These are phyloP conservation scores for Prunus armeniaca DNA, from an alignment of 306 rosid genomes.

Conservation along the genomic window DNA sequence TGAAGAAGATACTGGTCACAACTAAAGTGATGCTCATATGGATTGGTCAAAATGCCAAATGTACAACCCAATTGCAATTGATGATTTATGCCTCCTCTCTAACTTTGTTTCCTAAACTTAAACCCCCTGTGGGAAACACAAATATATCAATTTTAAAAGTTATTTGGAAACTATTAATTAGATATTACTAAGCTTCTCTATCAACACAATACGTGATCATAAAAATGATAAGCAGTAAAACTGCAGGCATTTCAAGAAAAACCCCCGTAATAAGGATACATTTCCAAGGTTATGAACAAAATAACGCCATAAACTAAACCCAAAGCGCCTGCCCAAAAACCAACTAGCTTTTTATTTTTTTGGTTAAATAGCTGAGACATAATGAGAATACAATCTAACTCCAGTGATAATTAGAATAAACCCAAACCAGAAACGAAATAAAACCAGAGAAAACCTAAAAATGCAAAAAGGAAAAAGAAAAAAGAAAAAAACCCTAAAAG, in stretches of 20 bases:
- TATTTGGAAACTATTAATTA: too few relatives aligned
- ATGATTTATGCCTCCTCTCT: too few relatives aligned
- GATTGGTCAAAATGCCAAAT: too few relatives aligned
- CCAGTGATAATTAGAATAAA: background rate
- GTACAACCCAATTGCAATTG: too few relatives aligned
- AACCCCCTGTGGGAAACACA: too few relatives aligned
- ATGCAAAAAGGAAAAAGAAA: background rate
- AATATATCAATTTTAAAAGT: too few relatives aligned
- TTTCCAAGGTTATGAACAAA: background rate
- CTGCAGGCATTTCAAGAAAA: background rate
- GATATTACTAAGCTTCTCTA: too few relatives aligned
- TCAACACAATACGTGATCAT: background rate
- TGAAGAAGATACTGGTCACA: too few relatives aligned
- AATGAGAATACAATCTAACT: background rate
- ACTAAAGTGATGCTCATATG: too few relatives aligned
- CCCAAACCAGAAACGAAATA: background rate
- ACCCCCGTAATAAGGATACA: background rate
- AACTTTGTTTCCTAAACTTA: too few relatives aligned
- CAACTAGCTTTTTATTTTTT: background rate
- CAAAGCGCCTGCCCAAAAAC: background rate
- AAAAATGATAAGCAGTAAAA: background rate
- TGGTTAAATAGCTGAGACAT: background rate
- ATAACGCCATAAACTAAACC: background rate
- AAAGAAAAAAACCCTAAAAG: background rate
- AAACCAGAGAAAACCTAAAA: background rate